Evolutionary conservation across 106 monocot species (phyloP).

Genomic region (Dioscorea dumetorum): DNA sequence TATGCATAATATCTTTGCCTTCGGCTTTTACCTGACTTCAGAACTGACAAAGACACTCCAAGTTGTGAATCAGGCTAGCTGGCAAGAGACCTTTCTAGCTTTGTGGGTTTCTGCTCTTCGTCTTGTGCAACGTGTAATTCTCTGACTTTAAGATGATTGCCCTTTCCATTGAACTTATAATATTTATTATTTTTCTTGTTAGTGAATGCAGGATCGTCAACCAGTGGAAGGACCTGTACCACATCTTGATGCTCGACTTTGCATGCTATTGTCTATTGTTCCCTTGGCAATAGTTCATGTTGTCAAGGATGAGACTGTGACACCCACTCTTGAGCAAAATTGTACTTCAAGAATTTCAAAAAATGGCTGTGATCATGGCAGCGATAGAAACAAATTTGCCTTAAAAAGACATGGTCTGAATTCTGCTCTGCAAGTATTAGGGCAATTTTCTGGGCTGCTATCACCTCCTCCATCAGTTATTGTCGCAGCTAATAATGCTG

Average conservation of each 20-base stretch:
- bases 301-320: slow-evolving; percentile 41
- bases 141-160: background rate
- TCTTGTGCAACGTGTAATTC: slow-evolving; percentile 70
- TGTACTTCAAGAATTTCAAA: background rate
- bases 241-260: slow-evolving; percentile 78
- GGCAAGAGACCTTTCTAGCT: slow-evolving; percentile 96
- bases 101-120: slow-evolving; percentile 85
- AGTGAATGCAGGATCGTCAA: slow-evolving; percentile 48
- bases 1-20: background rate
- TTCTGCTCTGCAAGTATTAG: slow-evolving; percentile 71
- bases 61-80: slow-evolving; percentile 76
- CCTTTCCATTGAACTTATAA: background rate
- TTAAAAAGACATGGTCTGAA: slow-evolving; percentile 62
- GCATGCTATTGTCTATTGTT: slow-evolving; percentile 71
- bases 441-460: slow-evolving; percentile 65
- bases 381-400: slow-evolving; percentile 25
- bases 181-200: slow-evolving; percentile 7
- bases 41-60: slow-evolving; percentile 72
- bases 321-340: too few relatives aligned
- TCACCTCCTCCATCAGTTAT: slow-evolving; percentile 62
- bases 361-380: slow-evolving; percentile 6
- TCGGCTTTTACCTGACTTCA: slow-evolving; percentile 12
- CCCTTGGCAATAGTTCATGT: slow-evolving; percentile 64
- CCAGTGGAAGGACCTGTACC: slow-evolving; percentile 82
- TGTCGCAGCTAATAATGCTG: slow-evolving; percentile 70